Evolutionary conservation across 257 asterid genomes (phyloP).

Genomic region (Nicotiana tabacum): DNA sequence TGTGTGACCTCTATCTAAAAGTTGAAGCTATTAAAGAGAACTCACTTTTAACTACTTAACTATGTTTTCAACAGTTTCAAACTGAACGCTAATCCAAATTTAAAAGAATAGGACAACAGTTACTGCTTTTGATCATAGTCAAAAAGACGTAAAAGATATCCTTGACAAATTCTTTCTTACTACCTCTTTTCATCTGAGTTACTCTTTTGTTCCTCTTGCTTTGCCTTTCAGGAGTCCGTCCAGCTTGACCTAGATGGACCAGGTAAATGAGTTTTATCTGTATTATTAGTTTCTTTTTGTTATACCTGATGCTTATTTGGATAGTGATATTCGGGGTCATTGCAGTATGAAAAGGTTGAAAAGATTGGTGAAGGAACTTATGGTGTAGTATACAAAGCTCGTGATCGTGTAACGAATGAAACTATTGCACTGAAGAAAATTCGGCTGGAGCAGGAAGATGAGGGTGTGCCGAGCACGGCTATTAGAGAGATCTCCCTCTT

Average conservation of each 20-base stretch:
- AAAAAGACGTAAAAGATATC: background rate
- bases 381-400: conserved; percentile 98
- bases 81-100: background rate
- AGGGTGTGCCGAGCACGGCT: conserved; percentile 98
- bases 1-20: too few species aligned
- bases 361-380: conserved; percentile 97
- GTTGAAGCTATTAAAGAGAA: too few species aligned
- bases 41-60: too few species aligned
- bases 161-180: background rate
- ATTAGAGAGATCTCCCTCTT: conserved; percentile 89
- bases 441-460: conserved; percentile 96
- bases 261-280: conserved; percentile 43
- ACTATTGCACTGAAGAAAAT: conserved; percentile 94
- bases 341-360: conserved; percentile 90
- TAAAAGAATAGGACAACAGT: background rate
- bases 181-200: background rate
- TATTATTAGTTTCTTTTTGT: background rate
- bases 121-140: background rate
- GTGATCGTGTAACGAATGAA: conserved; percentile 77
- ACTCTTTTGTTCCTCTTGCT: background rate
- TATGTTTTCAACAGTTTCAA: background rate
- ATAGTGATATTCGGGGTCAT: conserved; percentile 16
- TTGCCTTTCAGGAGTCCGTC: conserved; percentile 21
- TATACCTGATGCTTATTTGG: background rate
- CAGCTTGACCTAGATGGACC: conserved; percentile 56